phyloP scores from a whole-genome alignment of 371 early-diverging fungal genomes.

The Mucor piriformis region DNA sequence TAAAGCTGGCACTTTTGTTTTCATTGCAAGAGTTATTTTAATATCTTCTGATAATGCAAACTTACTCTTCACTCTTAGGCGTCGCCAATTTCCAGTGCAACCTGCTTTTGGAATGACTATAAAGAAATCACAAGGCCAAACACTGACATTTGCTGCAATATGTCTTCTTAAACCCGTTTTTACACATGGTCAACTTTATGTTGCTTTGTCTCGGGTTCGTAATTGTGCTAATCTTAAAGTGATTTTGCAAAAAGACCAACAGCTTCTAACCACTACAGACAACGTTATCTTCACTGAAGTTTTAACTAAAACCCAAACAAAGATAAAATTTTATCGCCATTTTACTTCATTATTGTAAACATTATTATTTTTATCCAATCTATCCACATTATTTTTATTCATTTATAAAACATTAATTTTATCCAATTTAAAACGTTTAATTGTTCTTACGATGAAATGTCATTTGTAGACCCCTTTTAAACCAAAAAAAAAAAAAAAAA shows the following conservation, averaged over 20 bases:
- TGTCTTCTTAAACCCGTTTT: slow-evolving; percentile 21
- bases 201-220: slow-evolving; percentile 3
- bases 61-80: neutral
- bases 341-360: too few species aligned
- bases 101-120: slow-evolving; percentile 35
- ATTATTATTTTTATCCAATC: too few species aligned
- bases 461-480: too few species aligned
- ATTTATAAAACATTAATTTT: too few species aligned
- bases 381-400: too few species aligned
- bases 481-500: too few species aligned
- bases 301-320: neutral
- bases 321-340: neutral
- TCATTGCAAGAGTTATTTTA: slow-evolving; percentile 8
- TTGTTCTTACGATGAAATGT: too few species aligned
- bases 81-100: slow-evolving; percentile 20
- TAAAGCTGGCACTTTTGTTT: neutral
- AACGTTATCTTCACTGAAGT: neutral
- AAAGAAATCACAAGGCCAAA: slow-evolving; percentile 41
- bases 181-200: slow-evolving; percentile 7
- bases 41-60: neutral
- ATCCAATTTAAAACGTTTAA: too few species aligned
- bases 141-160: slow-evolving; percentile 21
- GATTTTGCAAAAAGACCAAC: neutral
- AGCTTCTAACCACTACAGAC: neutral
- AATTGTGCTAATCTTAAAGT: neutral